Evolutionary conservation across 225 moss, liverwort and hornwort species (phyloP).

Genomic region (Physcomitrium patens): DNA sequence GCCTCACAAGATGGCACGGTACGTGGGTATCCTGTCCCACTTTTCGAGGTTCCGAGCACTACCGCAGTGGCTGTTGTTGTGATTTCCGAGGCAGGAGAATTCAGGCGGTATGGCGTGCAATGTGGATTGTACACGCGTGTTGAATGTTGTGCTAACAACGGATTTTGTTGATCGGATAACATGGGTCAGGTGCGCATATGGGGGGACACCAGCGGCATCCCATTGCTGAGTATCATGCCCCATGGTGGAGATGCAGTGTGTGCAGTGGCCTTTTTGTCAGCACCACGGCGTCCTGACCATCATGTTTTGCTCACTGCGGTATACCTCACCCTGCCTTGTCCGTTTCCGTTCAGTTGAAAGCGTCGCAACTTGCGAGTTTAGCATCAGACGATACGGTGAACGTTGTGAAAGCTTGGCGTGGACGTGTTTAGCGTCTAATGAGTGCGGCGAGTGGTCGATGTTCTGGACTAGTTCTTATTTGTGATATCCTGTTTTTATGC

Average conservation of each 20-base stretch:
- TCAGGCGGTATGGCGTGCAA: not conserved
- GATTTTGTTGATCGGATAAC: constrained; percentile 16
- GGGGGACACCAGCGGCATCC: constrained; percentile 72
- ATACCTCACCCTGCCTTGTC: constrained; percentile 10
- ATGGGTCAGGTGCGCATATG: constrained; percentile 79
- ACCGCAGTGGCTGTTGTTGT: not conserved
- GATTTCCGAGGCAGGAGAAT: constrained; percentile 13
- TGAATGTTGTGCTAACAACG: constrained; percentile 19
- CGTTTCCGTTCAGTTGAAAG: not conserved
- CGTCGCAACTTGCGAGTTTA: not conserved
- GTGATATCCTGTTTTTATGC: constrained; percentile 6
- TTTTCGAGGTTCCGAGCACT: constrained; percentile 1
- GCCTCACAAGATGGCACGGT: constrained; percentile 96
- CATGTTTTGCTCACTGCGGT: constrained; percentile 90
- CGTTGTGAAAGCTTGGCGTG: constrained; percentile 1
- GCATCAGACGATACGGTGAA: not conserved
- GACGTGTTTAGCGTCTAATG: not conserved
- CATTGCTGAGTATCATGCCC: constrained; percentile 65
- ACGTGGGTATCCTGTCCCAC: constrained; percentile 19
- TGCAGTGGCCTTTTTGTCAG: constrained; percentile 84
- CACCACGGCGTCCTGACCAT: constrained; percentile 76
- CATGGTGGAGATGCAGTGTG: constrained; percentile 82
- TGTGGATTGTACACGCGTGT: not conserved
- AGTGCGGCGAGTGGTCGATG: not conserved
- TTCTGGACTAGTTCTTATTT: no score